phyloP scores from a whole-genome alignment of 768 basidiomycete species.

The Tylopilus intermedius region DNA sequence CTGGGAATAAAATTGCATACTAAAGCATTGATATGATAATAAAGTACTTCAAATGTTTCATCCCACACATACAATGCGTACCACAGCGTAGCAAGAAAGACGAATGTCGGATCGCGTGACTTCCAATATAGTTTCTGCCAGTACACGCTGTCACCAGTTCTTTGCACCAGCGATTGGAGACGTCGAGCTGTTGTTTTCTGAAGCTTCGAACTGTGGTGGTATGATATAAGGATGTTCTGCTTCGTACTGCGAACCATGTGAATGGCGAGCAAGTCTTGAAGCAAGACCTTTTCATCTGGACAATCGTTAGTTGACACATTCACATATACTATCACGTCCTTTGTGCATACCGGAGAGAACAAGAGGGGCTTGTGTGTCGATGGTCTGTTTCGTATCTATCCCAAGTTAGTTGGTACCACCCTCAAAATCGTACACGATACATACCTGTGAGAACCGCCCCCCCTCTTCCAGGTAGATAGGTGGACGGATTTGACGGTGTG shows the following conservation, averaged over 20 bases:
- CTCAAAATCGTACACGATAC: too few relatives aligned
- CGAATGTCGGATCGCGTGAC: slow-evolving; percentile 31
- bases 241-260: slow-evolving; percentile 26
- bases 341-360: too few relatives aligned
- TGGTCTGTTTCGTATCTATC: too few relatives aligned
- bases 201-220: slow-evolving; percentile 26
- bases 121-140: slow-evolving; percentile 32
- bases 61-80: slow-evolving; percentile 62
- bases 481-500: too few relatives aligned
- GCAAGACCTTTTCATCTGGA: too few relatives aligned
- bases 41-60: slow-evolving; percentile 49
- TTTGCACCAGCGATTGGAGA: slow-evolving; percentile 28
- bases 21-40: slow-evolving; percentile 9
- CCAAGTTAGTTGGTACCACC: too few relatives aligned
- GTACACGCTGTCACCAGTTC: slow-evolving; percentile 34
- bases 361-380: too few relatives aligned
- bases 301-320: not conserved
- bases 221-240: slow-evolving; percentile 33
- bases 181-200: slow-evolving; percentile 26
- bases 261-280: too few relatives aligned
- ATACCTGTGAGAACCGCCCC: too few relatives aligned
- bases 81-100: slow-evolving; percentile 45
- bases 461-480: too few relatives aligned
- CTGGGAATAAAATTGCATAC: too few relatives aligned
- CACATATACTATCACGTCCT: too few relatives aligned